These are phyloP conservation scores for Corniculantispora saksenae DNA, from an alignment of 2,329 filamentous ascomycete species.

Conservation along the genomic window DNA sequence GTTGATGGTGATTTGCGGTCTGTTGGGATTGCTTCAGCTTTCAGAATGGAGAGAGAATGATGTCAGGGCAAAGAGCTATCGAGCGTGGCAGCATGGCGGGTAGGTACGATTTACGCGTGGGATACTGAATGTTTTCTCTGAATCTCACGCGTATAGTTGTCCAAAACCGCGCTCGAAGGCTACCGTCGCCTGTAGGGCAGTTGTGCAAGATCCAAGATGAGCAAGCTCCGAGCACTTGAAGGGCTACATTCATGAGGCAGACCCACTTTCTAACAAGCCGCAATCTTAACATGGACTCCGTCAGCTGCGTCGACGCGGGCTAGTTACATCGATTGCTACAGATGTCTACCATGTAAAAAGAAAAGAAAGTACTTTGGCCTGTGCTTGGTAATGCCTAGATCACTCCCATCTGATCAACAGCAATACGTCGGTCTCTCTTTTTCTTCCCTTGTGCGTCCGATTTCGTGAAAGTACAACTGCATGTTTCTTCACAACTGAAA, in stretches of 20 bases:
- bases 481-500: too few species aligned
- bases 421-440: neutral
- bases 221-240: neutral
- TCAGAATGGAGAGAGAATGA: neutral
- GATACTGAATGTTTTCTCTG: neutral
- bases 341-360: neutral
- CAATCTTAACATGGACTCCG: neutral
- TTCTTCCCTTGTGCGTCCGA: too few species aligned
- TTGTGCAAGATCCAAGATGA: constrained; percentile 6
- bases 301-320: neutral
- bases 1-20: neutral
- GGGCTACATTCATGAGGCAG: neutral
- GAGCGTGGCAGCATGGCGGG: constrained; percentile 7
- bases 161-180: neutral
- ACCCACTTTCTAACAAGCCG: constrained; percentile 12
- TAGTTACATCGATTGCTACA: neutral
- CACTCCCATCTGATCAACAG: neutral
- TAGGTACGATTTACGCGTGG: neutral
- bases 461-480: too few species aligned
- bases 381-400: too few species aligned
- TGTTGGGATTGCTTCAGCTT: neutral
- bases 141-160: neutral
- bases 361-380: neutral
- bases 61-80: neutral
- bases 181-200: neutral